Conservation (phyloP, 208 protist species). For the Crithidia bombi region DNA sequence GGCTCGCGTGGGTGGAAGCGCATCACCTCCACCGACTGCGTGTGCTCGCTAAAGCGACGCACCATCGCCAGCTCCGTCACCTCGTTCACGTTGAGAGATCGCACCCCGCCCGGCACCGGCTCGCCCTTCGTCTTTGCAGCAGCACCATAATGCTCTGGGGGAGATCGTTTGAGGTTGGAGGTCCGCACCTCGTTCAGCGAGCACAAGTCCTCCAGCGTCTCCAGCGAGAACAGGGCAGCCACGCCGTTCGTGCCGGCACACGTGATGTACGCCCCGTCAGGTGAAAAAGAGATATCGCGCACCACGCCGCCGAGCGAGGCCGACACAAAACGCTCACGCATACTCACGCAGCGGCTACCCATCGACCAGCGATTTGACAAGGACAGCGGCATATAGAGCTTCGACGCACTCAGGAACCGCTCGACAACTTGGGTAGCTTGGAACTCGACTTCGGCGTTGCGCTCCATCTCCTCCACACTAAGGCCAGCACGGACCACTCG, state of each 20-base stretch:
- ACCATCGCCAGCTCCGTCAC: conserved; percentile 80
- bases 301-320: conserved; percentile 72
- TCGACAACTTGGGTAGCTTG: conserved; percentile 66
- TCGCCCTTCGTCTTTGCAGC: conserved; percentile 17
- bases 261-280: conserved; percentile 66
- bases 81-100: conserved; percentile 72
- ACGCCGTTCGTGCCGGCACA: conserved; percentile 77
- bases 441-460: conserved; percentile 45
- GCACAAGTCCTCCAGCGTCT: conserved; percentile 75
- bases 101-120: conserved; percentile 19
- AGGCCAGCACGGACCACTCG: conserved; percentile 59
- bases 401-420: conserved; percentile 71
- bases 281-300: conserved; percentile 69
- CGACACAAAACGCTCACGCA: conserved; percentile 73
- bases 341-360: conserved; percentile 52
- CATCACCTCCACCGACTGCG: conserved; percentile 77
- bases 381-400: conserved; percentile 71
- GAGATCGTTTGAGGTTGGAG: conserved; percentile 49
- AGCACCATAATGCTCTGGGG: conserved; percentile 42
- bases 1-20: conserved; percentile 77
- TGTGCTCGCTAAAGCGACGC: conserved; percentile 71
- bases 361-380: conserved; percentile 60
- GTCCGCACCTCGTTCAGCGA: conserved; percentile 67
- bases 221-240: conserved; percentile 64
- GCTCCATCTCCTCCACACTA: conserved; percentile 44